phyloP scores from a whole-genome alignment of 108 stramenopile genomes.

The Parmales sp. region DNA sequence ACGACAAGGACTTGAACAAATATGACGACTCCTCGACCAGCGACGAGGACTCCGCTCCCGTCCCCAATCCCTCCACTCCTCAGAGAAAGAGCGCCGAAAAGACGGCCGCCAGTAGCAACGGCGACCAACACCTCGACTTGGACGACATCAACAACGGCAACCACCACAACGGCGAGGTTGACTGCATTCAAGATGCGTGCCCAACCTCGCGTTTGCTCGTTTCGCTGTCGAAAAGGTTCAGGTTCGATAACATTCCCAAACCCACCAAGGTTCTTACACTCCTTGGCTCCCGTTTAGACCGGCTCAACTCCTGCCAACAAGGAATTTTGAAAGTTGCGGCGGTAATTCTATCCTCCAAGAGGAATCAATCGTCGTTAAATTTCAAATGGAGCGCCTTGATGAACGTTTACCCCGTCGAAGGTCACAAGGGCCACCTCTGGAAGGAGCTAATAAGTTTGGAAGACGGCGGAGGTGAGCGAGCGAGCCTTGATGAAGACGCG shows the following conservation, averaged over 20 bases:
- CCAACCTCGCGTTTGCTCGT: too few relatives aligned
- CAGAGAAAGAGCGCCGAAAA: too few relatives aligned
- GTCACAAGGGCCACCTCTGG: slow-evolving; percentile 1
- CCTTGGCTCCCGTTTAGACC: not conserved
- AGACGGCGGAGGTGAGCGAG: slow-evolving; percentile 3
- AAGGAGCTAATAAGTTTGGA: not conserved
- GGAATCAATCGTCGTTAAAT: not conserved
- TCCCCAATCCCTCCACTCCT: too few relatives aligned
- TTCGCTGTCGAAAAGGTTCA: too few relatives aligned
- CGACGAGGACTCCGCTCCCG: too few relatives aligned
- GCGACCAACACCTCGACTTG: too few relatives aligned
- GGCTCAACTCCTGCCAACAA: slow-evolving; percentile 6
- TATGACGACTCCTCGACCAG: too few relatives aligned
- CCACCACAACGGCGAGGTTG: too few relatives aligned
- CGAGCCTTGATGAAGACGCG: not conserved
- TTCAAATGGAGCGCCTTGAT: not conserved
- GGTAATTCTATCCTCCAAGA: not conserved
- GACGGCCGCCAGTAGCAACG: too few relatives aligned
- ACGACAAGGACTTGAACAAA: too few relatives aligned
- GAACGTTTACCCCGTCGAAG: not conserved
- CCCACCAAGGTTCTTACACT: not conserved
- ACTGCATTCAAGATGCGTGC: too few relatives aligned
- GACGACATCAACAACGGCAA: too few relatives aligned
- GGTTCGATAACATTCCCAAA: not conserved
- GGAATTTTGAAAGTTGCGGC: slow-evolving; percentile 6